A percentile compares a stretch with the other conserved stretches of the same genome.
These are phyloP conservation scores for Cochlearia excelsa DNA, from an alignment of 345 rosid species.

Conservation along the genomic window DNA sequence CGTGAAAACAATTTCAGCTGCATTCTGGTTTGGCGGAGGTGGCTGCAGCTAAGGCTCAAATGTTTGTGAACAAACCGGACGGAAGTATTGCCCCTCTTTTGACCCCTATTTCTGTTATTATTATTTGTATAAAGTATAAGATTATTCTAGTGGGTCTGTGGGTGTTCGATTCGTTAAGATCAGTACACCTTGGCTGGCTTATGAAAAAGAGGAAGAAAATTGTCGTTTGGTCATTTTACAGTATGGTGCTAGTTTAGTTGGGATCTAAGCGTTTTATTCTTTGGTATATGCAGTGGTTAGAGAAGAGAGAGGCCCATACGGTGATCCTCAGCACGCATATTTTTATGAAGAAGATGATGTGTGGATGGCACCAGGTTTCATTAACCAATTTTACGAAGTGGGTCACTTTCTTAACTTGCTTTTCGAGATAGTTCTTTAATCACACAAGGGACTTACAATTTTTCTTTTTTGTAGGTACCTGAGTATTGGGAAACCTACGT, in stretches of 20 bases:
- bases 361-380: conserved; percentile 99
- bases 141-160: not conserved
- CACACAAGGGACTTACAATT: conserved; percentile 18
- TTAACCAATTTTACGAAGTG: conserved; percentile 85
- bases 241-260: conserved; percentile 9
- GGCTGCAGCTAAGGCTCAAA: conserved; percentile 95
- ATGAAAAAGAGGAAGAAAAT: not conserved
- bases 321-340: conserved; percentile 89
- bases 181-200: not conserved
- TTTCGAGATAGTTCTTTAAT: conserved; percentile 22
- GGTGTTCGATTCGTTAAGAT: conserved; percentile 3
- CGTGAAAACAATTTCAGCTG: conserved; percentile 50
- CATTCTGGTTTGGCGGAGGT: conserved; percentile 94
- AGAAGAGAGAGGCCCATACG: conserved; percentile 86
- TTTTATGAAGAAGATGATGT: conserved; percentile 90
- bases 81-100: conserved; percentile 61
- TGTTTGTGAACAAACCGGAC: conserved; percentile 90
- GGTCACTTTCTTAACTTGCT: conserved; percentile 25
- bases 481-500: conserved; percentile 89
- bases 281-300: conserved; percentile 65
- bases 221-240: not conserved
- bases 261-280: conserved; percentile 2
- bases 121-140: conserved; percentile 9
- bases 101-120: conserved; percentile 3
- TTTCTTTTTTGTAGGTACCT: conserved; percentile 56